Evolutionary conservation across 1,284 basidiomycete genomes (phyloP), one percentile per base, ranked within the genome.

Genomic region (Abortiporus biennis): DNA sequence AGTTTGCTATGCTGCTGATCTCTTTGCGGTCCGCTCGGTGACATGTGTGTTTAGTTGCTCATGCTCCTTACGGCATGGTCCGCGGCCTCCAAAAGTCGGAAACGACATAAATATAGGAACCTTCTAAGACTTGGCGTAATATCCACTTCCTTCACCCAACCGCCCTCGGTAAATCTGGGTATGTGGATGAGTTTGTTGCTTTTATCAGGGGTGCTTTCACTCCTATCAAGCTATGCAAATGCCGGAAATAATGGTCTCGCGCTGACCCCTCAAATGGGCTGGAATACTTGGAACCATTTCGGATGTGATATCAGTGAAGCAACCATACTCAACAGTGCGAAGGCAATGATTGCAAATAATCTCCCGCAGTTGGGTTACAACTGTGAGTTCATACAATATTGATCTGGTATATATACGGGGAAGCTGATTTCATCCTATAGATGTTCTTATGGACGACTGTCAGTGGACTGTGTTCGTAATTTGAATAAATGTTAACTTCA

Each of bases 221-320:
- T n/a, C n/a, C n/a, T n/a, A n/a, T n/a, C n/a, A n/a, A n/a, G n/a
- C n/a, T n/a, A n/a, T n/a, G n/a, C n/a, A n/a, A n/a, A n/a, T n/a
- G n/a, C n/a, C n/a, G n/a, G n/a, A n/a, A 47, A 64, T 40, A 66
- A 66, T 54, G 64, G 64, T 6, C 54, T 65, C 12, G 64, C 64
- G 0, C 35, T 59, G n/a, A 64, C 62, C 1, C 64, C 64, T 1
- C 64, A 65, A 52, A 66, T 66, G 64, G 64, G 64, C 1, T 65
- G 63, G 64, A 63, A 66, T 44, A 63, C 63, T 0, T 66, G 60
- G 59, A 65, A 65, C 41, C 55, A 59, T 42, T 65, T 64, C 36
- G 61, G 59, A 1, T 66, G 64, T 36, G 53, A 55, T 36, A 61
- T 62, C 39, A 54, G 50, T 46, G 61, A 64, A 45, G 56, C 62